Conservation (phyloP, 2,329 filamentous ascomycete genomes). For the Aaosphaeria pasadenensis region DNA sequence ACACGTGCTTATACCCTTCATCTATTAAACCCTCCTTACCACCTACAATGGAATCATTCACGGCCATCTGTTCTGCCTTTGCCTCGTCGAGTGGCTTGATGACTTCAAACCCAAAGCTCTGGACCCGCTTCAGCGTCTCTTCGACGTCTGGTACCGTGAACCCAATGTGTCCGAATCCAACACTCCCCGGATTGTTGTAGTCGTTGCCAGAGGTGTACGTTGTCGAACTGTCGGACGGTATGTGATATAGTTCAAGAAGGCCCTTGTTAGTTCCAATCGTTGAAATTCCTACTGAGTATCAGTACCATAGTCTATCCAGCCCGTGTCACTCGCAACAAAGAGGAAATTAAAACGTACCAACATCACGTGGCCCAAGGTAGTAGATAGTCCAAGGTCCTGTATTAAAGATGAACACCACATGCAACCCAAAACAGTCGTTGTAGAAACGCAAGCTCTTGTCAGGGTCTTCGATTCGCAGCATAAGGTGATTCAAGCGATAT, state of each 20-base stretch:
- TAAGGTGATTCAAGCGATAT: constrained; percentile 31
- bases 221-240: constrained; percentile 18
- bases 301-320: not conserved
- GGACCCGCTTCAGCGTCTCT: constrained; percentile 17
- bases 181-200: constrained; percentile 9
- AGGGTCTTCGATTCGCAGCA: constrained; percentile 32
- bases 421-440: constrained; percentile 32
- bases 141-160: constrained; percentile 33
- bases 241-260: constrained; percentile 30
- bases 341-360: constrained; percentile 7
- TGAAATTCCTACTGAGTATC: constrained; percentile 8
- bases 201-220: constrained; percentile 27
- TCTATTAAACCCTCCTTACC: constrained; percentile 15
- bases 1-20: constrained; percentile 26
- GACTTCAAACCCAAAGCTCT: constrained; percentile 20
- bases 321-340: not conserved
- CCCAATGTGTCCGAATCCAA: constrained; percentile 35
- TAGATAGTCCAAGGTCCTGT: constrained; percentile 34
- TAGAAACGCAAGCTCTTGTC: constrained; percentile 27
- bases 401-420: constrained; percentile 34
- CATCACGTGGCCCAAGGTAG: constrained; percentile 28
- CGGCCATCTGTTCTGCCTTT: constrained; percentile 19
- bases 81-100: constrained; percentile 27
- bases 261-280: constrained; percentile 22
- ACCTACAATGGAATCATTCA: constrained; percentile 14